Conservation (phyloP, 495 filamentous ascomycete species). For the Penicillium flavigenum region DNA sequence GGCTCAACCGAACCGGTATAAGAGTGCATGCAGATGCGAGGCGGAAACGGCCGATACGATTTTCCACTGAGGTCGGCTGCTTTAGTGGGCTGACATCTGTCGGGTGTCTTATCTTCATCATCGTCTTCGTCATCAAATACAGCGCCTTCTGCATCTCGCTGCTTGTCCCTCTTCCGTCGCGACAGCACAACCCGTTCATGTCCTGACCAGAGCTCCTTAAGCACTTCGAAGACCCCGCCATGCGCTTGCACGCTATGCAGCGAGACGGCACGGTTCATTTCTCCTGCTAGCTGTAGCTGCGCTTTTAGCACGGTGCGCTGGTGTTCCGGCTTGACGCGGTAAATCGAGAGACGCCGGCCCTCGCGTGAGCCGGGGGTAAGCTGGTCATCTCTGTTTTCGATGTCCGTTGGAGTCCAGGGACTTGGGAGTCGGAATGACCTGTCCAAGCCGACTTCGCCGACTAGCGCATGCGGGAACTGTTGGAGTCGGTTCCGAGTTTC, state of each 20-base stretch:
- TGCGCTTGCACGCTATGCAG: slow-evolving; percentile 92
- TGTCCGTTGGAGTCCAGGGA: slow-evolving; percentile 54
- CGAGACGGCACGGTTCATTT: slow-evolving; percentile 76
- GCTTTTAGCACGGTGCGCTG: slow-evolving; percentile 73
- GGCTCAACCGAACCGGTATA: slow-evolving; percentile 80
- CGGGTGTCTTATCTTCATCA: not conserved
- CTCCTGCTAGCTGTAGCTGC: slow-evolving; percentile 83
- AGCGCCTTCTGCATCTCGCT: slow-evolving; percentile 35
- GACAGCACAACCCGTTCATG: slow-evolving; percentile 70
- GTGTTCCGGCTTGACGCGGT: slow-evolving; percentile 74
- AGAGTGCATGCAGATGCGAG: slow-evolving; percentile 90
- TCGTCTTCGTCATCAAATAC: slow-evolving; percentile 33
- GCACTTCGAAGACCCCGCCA: slow-evolving; percentile 72
- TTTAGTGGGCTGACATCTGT: slow-evolving; percentile 22
- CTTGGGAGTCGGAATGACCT: slow-evolving; percentile 79
- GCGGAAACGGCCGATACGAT: slow-evolving; percentile 69
- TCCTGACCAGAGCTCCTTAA: slow-evolving; percentile 78
- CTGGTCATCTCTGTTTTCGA: slow-evolving; percentile 50
- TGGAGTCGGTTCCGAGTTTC: slow-evolving; percentile 64
- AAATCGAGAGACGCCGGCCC: slow-evolving; percentile 68
- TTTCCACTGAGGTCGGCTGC: slow-evolving; percentile 26
- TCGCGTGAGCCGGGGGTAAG: slow-evolving; percentile 81
- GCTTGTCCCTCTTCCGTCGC: slow-evolving; percentile 55
- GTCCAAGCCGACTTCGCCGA: slow-evolving; percentile 91
- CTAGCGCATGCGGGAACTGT: slow-evolving; percentile 63